phyloP scores from a whole-genome alignment of 306 rosid genomes.

The Cicer pinnatifidum region DNA sequence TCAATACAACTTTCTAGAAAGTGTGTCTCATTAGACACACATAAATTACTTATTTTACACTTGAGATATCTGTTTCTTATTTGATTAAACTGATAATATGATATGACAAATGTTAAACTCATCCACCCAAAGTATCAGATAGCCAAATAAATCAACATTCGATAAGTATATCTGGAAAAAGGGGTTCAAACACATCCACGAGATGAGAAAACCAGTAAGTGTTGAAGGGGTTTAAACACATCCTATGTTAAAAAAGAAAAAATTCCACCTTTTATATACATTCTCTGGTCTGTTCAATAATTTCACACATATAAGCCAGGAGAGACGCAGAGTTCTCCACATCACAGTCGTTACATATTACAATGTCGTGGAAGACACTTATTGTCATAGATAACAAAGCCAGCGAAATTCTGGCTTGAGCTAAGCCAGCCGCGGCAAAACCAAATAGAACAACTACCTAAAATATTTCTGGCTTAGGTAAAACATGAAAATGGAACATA shows the following conservation, averaged over 20 bases:
- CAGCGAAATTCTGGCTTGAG: constrained; percentile 54
- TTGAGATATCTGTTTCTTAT: too few relatives aligned
- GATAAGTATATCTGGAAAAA: constrained; percentile 24
- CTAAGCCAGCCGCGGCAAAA: constrained; percentile 32
- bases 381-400: constrained; percentile 44
- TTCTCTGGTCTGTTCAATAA: constrained; percentile 50
- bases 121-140: constrained; percentile 12
- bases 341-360: constrained; percentile 46
- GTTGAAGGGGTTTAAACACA: neutral
- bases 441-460: constrained; percentile 31
- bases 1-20: too few relatives aligned
- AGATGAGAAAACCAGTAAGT: constrained; percentile 17
- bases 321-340: constrained; percentile 47
- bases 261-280: constrained; percentile 51
- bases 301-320: constrained; percentile 46
- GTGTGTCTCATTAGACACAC: too few relatives aligned
- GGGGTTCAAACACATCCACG: constrained; percentile 32
- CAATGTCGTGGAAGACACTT: constrained; percentile 53
- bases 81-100: too few relatives aligned
- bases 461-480: neutral
- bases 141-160: constrained; percentile 18
- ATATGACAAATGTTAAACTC: too few relatives aligned
- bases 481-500: constrained; percentile 36
- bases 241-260: too few relatives aligned
- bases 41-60: too few relatives aligned